A percentile compares a stretch with the other conserved stretches of the same genome.
Evolutionary conservation across 2,329 filamentous ascomycete species (phyloP).

Genomic region (Colletotrichum gigasporum): DNA sequence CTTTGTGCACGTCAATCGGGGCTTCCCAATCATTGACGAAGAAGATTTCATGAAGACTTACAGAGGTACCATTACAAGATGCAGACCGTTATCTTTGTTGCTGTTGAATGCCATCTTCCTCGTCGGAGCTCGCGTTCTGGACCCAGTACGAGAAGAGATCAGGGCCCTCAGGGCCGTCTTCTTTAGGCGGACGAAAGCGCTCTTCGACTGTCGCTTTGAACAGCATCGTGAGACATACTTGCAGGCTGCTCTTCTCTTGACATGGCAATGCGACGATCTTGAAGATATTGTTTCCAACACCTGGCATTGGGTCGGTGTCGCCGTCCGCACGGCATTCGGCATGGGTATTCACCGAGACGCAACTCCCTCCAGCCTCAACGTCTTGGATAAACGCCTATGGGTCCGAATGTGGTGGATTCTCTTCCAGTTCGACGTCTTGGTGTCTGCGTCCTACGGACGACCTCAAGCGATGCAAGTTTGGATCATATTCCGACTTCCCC

Average conservation of each 20-base stretch:
- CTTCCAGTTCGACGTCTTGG: slow-evolving; percentile 48
- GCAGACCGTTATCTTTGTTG: slow-evolving; percentile 52
- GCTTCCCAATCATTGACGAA: slow-evolving; percentile 62
- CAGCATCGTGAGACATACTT: slow-evolving; percentile 62
- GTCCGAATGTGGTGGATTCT: slow-evolving; percentile 51
- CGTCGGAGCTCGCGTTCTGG: slow-evolving; percentile 60
- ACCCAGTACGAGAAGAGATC: slow-evolving; percentile 48
- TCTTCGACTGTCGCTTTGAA: slow-evolving; percentile 63
- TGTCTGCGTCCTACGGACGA: slow-evolving; percentile 54
- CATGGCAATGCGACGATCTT: slow-evolving; percentile 64
- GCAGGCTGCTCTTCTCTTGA: slow-evolving; percentile 63
- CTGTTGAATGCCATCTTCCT: slow-evolving; percentile 60
- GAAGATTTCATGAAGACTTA: slow-evolving; percentile 61
- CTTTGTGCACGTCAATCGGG: slow-evolving; percentile 59
- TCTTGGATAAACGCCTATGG: slow-evolving; percentile 46
- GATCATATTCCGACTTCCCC: not conserved
- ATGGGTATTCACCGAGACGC: slow-evolving; percentile 60
- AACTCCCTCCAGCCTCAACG: slow-evolving; percentile 38
- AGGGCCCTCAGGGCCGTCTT: slow-evolving; percentile 53
- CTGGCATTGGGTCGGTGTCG: slow-evolving; percentile 62
- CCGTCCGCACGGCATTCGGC: slow-evolving; percentile 60
- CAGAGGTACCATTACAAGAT: slow-evolving; percentile 41
- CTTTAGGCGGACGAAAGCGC: slow-evolving; percentile 61
- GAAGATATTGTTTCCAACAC: slow-evolving; percentile 64
- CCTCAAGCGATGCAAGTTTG: slow-evolving; percentile 56